Evolutionary conservation across 2,329 filamentous ascomycete genomes (phyloP).

Genomic region (Dactylonectria macrodidyma): DNA sequence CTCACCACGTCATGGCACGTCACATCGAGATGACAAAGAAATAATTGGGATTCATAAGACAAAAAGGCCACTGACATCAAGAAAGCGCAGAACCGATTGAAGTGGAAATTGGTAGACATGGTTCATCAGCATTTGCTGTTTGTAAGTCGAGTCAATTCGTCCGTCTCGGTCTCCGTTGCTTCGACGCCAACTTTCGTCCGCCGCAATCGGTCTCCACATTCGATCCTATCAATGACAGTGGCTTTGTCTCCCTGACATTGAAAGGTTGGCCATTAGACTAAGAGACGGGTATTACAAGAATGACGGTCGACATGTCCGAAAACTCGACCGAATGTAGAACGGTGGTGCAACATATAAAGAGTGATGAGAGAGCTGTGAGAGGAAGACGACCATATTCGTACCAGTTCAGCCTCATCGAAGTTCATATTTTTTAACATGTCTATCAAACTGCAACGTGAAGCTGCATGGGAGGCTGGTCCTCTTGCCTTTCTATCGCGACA

Average conservation of each 20-base stretch:
- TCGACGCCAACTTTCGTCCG: constrained; percentile 20
- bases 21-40: too few species aligned
- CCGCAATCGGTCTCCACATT: constrained; percentile 2
- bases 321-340: neutral
- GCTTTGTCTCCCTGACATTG: neutral
- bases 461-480: constrained; percentile 39
- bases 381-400: neutral
- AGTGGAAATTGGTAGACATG: neutral
- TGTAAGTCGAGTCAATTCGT: constrained; percentile 12
- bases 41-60: too few species aligned
- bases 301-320: constrained; percentile 10
- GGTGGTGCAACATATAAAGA: neutral
- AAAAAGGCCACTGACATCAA: too few species aligned
- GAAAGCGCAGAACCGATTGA: too few species aligned
- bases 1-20: too few species aligned
- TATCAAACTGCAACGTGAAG: constrained; percentile 37
- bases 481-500: constrained; percentile 46
- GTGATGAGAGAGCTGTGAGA: neutral
- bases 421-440: constrained; percentile 35
- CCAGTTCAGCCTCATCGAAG: neutral
- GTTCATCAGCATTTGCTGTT: neutral
- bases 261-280: neutral
- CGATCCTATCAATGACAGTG: neutral
- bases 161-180: constrained; percentile 41
- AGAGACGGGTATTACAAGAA: neutral